Percentiles rank a stretch among this genome's conserved stretches.
Conservation (phyloP, 2,329 filamentous ascomycete genomes). For the Alternaria postmessia region DNA sequence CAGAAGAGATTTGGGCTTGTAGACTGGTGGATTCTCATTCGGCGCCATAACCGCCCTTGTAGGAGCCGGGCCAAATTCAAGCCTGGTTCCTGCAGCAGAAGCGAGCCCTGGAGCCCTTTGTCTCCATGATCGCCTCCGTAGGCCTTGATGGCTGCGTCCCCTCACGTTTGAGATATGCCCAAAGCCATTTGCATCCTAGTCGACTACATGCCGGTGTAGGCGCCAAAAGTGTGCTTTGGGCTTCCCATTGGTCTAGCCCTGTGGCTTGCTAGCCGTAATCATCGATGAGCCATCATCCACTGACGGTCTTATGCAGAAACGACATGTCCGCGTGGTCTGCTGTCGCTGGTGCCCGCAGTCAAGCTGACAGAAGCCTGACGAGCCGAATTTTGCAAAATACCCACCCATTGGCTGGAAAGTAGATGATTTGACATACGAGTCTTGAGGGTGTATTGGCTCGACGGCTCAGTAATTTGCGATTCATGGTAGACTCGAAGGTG, state of each 20-base stretch:
- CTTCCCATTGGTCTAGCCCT: constrained; percentile 15
- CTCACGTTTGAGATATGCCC: constrained; percentile 17
- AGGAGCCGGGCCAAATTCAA: constrained; percentile 14
- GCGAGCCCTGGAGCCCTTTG: constrained; percentile 18
- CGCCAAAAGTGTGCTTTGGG: constrained; percentile 5
- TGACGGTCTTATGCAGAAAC: constrained; percentile 3
- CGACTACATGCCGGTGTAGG: constrained; percentile 4
- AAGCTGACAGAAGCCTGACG: constrained; percentile 5
- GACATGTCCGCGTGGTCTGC: constrained; percentile 13
- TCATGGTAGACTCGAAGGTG: constrained; percentile 2
- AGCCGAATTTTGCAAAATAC: constrained; percentile 1
- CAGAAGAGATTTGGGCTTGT: constrained; percentile 12
- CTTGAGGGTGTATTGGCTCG: constrained; percentile 7
- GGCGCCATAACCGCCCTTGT: constrained; percentile 25
- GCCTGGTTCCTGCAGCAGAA: constrained; percentile 29
- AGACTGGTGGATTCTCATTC: constrained; percentile 18
- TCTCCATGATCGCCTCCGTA: constrained; percentile 24
- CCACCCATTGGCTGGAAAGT: constrained; percentile 1
- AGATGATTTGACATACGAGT: not conserved
- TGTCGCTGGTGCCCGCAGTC: constrained; percentile 6
- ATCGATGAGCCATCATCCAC: constrained; percentile 13
- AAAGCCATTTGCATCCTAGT: constrained; percentile 10
- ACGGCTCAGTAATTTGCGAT: not conserved
- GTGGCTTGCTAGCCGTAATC: constrained; percentile 21
- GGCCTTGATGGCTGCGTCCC: constrained; percentile 11